Conservation (phyloP, 768 basidiomycete genomes). For the Hygrocybe coccinea region DNA sequence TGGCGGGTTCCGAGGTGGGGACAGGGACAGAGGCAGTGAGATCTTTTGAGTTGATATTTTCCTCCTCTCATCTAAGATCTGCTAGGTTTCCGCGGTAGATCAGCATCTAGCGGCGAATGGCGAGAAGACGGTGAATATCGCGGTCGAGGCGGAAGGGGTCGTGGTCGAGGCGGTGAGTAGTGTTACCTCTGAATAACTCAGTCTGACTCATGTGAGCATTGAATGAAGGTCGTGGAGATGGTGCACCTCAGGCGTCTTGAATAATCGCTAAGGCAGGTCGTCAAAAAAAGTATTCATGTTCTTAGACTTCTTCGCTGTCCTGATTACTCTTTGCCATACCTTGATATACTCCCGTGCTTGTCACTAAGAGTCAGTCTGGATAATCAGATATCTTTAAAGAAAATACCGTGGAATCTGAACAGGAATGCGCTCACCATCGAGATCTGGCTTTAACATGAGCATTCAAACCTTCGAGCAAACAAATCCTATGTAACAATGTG, state of each 20-base stretch:
- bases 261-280: no score
- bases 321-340: no score
- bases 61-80: background rate
- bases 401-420: no score
- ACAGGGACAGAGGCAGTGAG: constrained; percentile 26
- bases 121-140: constrained; percentile 41
- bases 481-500: no score
- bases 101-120: constrained; percentile 41
- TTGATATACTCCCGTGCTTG: no score
- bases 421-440: no score
- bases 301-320: no score
- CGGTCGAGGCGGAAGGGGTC: constrained; percentile 39
- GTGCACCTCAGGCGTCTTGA: background rate
- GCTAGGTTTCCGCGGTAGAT: constrained; percentile 28
- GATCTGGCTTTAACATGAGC: no score
- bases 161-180: constrained; percentile 44
- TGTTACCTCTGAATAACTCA: constrained; percentile 24
- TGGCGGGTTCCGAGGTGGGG: constrained; percentile 22
- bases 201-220: background rate
- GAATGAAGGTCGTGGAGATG: background rate
- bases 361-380: no score
- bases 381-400: no score
- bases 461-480: no score
- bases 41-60: background rate
- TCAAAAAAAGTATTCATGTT: no score